These are phyloP conservation scores for Alternaria alternata DNA, from an alignment of 2,329 filamentous ascomycete species.

Conservation along the genomic window DNA sequence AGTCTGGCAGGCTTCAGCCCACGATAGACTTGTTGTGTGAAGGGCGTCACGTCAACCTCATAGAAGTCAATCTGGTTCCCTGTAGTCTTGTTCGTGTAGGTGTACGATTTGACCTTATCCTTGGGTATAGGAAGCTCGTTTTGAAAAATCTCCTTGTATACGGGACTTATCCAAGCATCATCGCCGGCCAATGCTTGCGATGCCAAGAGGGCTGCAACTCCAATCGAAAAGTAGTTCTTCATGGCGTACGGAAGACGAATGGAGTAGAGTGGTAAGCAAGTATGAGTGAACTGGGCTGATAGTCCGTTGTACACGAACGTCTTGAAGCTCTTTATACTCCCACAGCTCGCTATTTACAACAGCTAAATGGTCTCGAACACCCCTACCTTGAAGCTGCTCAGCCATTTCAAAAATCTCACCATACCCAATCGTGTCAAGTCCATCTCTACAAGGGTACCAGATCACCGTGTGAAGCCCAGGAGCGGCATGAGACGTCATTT, in stretches of 20 bases:
- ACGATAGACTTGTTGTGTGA: slow-evolving; percentile 56
- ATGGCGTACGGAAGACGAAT: slow-evolving; percentile 15
- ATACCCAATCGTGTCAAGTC: background rate
- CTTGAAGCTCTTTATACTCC: slow-evolving; percentile 17
- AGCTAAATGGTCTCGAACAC: background rate
- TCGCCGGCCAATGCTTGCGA: slow-evolving; percentile 29
- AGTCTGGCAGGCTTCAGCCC: slow-evolving; percentile 53
- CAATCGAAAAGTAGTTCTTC: slow-evolving; percentile 23
- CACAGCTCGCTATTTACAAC: background rate
- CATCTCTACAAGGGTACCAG: slow-evolving; percentile 2
- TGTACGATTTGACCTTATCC: slow-evolving; percentile 45
- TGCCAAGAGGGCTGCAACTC: slow-evolving; percentile 22
- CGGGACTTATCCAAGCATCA: slow-evolving; percentile 41
- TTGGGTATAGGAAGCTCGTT: slow-evolving; percentile 57
- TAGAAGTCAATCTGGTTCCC: slow-evolving; percentile 57
- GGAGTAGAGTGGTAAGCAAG: slow-evolving; percentile 6
- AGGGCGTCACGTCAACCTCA: slow-evolving; percentile 55
- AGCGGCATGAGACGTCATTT: background rate
- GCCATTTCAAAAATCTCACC: background rate
- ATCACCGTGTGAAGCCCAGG: slow-evolving; percentile 2
- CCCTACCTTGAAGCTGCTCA: background rate
- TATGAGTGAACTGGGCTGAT: slow-evolving; percentile 18
- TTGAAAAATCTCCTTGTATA: slow-evolving; percentile 48
- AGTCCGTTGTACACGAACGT: slow-evolving; percentile 1
- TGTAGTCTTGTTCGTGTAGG: slow-evolving; percentile 44